Evolutionary conservation across 1,284 basidiomycete species (phyloP), one percentile per base, ranked within the genome.

Genomic region (Ganoderma multipileum): DNA sequence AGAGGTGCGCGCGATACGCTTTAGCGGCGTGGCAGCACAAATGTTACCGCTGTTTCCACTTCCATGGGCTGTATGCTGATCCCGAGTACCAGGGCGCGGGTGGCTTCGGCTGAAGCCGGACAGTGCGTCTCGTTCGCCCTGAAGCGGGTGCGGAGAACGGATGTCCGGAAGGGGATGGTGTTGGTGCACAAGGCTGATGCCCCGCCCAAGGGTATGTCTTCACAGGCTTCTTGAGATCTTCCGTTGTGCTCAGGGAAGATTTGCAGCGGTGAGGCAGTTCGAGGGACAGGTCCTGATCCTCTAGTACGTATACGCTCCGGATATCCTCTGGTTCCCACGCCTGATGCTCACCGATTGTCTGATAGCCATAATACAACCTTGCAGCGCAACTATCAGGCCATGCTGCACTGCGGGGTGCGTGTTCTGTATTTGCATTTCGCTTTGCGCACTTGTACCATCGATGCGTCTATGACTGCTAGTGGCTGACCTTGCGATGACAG

Each of bases 161-260:
- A 92, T 58, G 91, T 99, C 9, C 86, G 98, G 68, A 99, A 99
- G 81, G 97, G 96, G 12, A 97, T 97, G 96, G 94, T 97, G 2
- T 83, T 98, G 42, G 90, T 96, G 0, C 89, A 91, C 65, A 95
- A 91, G 79, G 89, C 89, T 1, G 95, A 97, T 8, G 83, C 82
- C 14, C 94, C 95, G 9, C 95, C 95, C 12, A 88, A 87, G 83
- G 91, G 92, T 89, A 26, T 18, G 58, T 57, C 58, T 12, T 1
- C 5, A 73, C 69, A 79, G 72, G 26, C 33, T 59, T 30, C n/a
- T 18, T 20, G 8, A n/a, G 30, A 6, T 30, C 39, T 14, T 52
- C 44, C 54, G 39, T n/a, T 38, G 36, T 63, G 54, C 57, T 54
- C 8, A 60, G 39, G 60, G 50, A 28, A 54, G 41, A 65, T 55